Conservation (phyloP, 306 rosid genomes). For the Medicago lupulina region DNA sequence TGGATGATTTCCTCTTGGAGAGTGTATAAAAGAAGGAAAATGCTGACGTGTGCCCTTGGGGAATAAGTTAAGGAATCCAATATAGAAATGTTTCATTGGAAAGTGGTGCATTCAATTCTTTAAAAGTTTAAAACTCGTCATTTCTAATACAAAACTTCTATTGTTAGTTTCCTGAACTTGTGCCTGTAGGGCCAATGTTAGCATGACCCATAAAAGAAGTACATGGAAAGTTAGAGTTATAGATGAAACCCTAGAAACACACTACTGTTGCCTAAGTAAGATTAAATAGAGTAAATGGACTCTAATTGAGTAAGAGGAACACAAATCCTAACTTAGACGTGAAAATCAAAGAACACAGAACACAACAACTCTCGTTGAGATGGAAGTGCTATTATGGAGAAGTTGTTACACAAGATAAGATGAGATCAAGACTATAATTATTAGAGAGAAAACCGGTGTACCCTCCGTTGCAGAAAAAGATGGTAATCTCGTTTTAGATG, state of each 20-base stretch:
- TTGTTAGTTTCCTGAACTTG: neutral
- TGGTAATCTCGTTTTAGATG: neutral
- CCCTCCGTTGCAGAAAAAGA: neutral
- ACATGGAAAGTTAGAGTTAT: neutral
- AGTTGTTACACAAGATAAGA: conserved; percentile 6
- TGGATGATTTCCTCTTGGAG: neutral
- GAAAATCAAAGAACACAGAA: neutral
- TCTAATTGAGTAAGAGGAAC: neutral
- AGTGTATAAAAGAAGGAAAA: conserved; percentile 11
- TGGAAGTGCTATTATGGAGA: neutral
- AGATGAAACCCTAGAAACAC: conserved; percentile 6
- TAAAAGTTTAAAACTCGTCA: neutral
- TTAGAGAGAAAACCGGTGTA: neutral
- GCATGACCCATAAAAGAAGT: conserved; percentile 3
- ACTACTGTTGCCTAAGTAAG: neutral
- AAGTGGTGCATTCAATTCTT: neutral
- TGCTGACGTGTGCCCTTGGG: neutral
- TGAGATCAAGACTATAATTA: neutral
- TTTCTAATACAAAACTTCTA: neutral
- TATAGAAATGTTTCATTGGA: neutral
- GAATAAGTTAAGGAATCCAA: neutral
- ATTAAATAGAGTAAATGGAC: conserved; percentile 2
- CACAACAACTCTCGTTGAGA: neutral
- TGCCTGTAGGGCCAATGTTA: neutral
- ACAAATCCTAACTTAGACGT: neutral